Conservation (phyloP, 2,329 filamentous ascomycete genomes). For the Sporothrix brunneoviolacea region DNA sequence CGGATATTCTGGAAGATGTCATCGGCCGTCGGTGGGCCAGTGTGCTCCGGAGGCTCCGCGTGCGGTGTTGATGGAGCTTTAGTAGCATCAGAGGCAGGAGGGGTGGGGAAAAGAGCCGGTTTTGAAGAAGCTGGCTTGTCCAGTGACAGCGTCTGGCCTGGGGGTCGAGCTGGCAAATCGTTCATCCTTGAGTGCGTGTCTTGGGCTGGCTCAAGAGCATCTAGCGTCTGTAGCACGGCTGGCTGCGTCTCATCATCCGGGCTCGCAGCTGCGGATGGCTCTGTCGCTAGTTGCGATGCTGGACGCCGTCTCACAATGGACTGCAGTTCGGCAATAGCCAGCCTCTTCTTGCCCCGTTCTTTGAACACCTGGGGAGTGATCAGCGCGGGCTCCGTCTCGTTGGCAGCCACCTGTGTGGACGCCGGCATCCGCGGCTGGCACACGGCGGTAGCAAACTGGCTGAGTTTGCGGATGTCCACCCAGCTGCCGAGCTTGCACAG, state of each 20-base stretch:
- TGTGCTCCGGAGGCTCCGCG: neutral
- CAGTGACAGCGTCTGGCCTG: neutral
- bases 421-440: conserved; percentile 28
- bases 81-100: conserved; percentile 8
- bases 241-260: neutral
- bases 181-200: neutral
- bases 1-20: conserved; percentile 53
- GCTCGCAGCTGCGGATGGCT: conserved; percentile 22
- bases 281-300: conserved; percentile 38
- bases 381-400: conserved; percentile 22
- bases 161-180: conserved; percentile 1
- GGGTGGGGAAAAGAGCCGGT: conserved; percentile 2
- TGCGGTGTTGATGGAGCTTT: neutral
- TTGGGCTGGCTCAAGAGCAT: neutral
- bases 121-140: neutral
- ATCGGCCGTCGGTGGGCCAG: conserved; percentile 36
- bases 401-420: conserved; percentile 8
- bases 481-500: conserved; percentile 62
- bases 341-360: conserved; percentile 47
- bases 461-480: conserved; percentile 53
- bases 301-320: conserved; percentile 50
- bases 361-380: conserved; percentile 42
- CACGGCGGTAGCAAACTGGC: conserved; percentile 41
- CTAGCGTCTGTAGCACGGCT: neutral
- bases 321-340: conserved; percentile 58